A percentile compares a stretch with the other conserved stretches of the same genome.
These are phyloP conservation scores for Triglochin maritima DNA, from an alignment of 106 monocot species.

Conservation along the genomic window DNA sequence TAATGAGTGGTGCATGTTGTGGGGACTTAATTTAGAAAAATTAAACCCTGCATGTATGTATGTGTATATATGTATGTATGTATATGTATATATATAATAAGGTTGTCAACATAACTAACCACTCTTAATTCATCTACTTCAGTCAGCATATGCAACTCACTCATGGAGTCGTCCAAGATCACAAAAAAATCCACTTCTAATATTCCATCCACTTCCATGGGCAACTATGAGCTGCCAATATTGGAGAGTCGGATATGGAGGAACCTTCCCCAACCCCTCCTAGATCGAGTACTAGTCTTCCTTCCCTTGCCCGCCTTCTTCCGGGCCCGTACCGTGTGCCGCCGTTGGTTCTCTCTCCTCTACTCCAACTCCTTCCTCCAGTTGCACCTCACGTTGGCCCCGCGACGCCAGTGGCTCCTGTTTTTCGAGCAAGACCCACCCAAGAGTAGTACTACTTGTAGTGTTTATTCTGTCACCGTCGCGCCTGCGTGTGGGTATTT, in stretches of 20 bases:
- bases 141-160: no score
- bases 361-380: slow-evolving; percentile 52
- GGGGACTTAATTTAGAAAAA: no score
- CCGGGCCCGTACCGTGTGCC: slow-evolving; percentile 48
- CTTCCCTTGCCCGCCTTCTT: slow-evolving; percentile 51
- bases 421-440: slow-evolving; percentile 40
- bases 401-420: slow-evolving; percentile 31
- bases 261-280: slow-evolving; percentile 36
- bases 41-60: no score
- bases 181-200: no score
- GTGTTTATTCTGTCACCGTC: slow-evolving; percentile 6
- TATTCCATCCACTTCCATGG: slow-evolving; percentile 3
- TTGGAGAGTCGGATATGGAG: slow-evolving; percentile 55
- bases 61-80: no score
- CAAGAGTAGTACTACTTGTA: not conserved
- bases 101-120: no score
- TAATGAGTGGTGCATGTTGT: no score
- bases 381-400: slow-evolving; percentile 44
- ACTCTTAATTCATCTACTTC: no score
- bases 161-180: no score
- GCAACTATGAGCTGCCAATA: not conserved
- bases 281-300: slow-evolving; percentile 58
- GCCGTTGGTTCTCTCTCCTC: slow-evolving; percentile 47
- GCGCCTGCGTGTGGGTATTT: slow-evolving; percentile 16
- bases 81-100: no score